A percentile compares a stretch with the other conserved stretches of the same genome.
These are phyloP conservation scores for Neopestalotiopsis sp. DNA, from an alignment of 2,329 filamentous ascomycete genomes.

Conservation along the genomic window DNA sequence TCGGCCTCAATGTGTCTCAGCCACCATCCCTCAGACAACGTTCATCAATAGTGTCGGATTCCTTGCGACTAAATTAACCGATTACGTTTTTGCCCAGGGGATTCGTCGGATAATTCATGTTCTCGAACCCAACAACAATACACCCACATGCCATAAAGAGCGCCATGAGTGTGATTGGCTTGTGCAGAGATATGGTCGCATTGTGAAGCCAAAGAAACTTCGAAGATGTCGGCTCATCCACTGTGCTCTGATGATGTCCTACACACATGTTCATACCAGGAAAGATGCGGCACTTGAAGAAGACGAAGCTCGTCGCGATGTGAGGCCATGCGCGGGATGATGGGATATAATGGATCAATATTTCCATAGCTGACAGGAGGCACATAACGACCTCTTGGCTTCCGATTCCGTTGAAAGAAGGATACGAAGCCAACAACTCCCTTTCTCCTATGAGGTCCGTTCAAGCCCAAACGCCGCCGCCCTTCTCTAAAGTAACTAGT, in stretches of 20 bases:
- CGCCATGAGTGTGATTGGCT: too few species aligned
- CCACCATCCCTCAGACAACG: background rate
- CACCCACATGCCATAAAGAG: too few species aligned
- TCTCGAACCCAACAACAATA: too few species aligned
- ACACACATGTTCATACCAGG: background rate
- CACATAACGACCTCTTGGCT: background rate
- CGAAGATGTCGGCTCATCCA: too few species aligned
- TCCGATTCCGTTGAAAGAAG: background rate
- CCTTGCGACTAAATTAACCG: background rate
- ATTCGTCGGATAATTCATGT: background rate
- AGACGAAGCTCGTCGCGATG: background rate
- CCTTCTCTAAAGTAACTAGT: background rate
- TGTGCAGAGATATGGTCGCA: too few species aligned
- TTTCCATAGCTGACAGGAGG: background rate
- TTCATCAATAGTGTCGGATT: background rate
- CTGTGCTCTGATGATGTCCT: background rate
- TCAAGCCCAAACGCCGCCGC: conserved; percentile 10
- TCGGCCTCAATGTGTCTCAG: conserved; percentile 4
- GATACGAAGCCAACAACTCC: conserved; percentile 15
- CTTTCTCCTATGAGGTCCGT: background rate
- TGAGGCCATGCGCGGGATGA: background rate
- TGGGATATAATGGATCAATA: background rate
- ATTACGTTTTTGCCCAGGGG: background rate
- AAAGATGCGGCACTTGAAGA: background rate
- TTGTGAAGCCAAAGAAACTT: too few species aligned